These are phyloP conservation scores for Solanum lycopersicoides DNA, from an alignment of 257 asterid species.

Conservation along the genomic window DNA sequence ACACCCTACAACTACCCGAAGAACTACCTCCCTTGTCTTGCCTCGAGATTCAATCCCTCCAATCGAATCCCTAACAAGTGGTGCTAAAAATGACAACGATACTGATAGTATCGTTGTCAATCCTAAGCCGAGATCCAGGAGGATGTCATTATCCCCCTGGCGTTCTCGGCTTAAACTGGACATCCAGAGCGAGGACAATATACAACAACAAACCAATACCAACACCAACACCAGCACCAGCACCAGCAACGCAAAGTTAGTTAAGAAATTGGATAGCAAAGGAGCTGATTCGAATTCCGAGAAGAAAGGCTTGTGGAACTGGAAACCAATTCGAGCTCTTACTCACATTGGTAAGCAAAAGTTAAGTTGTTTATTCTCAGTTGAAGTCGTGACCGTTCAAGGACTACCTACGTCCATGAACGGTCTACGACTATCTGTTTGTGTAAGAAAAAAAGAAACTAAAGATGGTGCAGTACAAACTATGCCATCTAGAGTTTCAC, in stretches of 20 bases:
- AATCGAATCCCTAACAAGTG: not conserved
- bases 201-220: not conserved
- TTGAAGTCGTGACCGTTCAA: conserved; percentile 65
- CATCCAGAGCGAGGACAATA: not conserved
- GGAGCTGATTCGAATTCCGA: conserved; percentile 7
- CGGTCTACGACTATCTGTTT: conserved; percentile 74
- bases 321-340: conserved; percentile 87
- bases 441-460: conserved; percentile 69
- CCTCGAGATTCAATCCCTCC: conserved; percentile 50
- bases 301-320: conserved; percentile 70
- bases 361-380: conserved; percentile 74
- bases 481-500: conserved; percentile 82
- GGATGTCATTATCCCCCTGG: conserved; percentile 84
- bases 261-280: conserved; percentile 24
- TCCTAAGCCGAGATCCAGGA: conserved; percentile 58
- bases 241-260: not conserved
- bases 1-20: conserved; percentile 31
- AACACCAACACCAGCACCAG: not conserved
- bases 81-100: conserved; percentile 9
- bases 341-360: conserved; percentile 78
- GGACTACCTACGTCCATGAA: conserved; percentile 76
- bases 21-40: conserved; percentile 70
- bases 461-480: conserved; percentile 76
- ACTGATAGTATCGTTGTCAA: conserved; percentile 7
- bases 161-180: conserved; percentile 40